Evolutionary conservation across 2,329 filamentous ascomycete genomes (phyloP).

Genomic region (Colletotrichum endophyticum): DNA sequence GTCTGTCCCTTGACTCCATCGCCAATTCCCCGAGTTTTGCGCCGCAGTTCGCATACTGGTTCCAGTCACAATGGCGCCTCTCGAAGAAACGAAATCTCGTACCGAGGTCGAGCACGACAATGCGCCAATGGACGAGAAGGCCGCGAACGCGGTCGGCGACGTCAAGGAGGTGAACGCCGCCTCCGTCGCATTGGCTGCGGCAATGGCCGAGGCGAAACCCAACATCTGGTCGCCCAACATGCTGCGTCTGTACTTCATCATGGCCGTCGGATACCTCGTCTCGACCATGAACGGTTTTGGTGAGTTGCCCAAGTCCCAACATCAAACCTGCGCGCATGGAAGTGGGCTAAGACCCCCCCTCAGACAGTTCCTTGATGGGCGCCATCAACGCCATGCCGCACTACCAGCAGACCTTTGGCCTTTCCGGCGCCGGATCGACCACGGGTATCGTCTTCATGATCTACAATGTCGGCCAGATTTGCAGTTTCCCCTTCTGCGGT

Average conservation of each 20-base stretch:
- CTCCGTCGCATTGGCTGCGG: slow-evolving; percentile 38
- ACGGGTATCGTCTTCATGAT: slow-evolving; percentile 51
- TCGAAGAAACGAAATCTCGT: slow-evolving; percentile 2
- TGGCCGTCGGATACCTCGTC: slow-evolving; percentile 29
- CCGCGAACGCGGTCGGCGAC: slow-evolving; percentile 19
- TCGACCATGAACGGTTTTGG: slow-evolving; percentile 35
- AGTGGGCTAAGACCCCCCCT: not conserved
- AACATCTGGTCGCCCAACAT: slow-evolving; percentile 36
- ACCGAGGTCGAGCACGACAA: slow-evolving; percentile 16
- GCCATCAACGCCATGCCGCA: slow-evolving; percentile 50
- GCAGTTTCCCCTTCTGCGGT: slow-evolving; percentile 52
- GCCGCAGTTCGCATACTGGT: not conserved
- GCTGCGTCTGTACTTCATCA: slow-evolving; percentile 33
- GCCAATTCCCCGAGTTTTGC: not conserved
- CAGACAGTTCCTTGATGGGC: slow-evolving; percentile 45
- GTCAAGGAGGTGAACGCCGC: slow-evolving; percentile 38
- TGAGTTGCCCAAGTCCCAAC: not conserved
- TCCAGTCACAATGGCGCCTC: slow-evolving; percentile 5
- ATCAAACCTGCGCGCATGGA: not conserved
- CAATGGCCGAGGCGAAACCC: slow-evolving; percentile 37
- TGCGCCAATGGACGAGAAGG: slow-evolving; percentile 9
- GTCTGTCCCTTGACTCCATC: not conserved
- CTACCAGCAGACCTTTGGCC: slow-evolving; percentile 49
- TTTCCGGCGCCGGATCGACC: slow-evolving; percentile 46
- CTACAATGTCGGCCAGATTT: slow-evolving; percentile 52